These are phyloP conservation scores for Letharia columbiana DNA, from an alignment of 495 filamentous ascomycete genomes.

Conservation along the genomic window DNA sequence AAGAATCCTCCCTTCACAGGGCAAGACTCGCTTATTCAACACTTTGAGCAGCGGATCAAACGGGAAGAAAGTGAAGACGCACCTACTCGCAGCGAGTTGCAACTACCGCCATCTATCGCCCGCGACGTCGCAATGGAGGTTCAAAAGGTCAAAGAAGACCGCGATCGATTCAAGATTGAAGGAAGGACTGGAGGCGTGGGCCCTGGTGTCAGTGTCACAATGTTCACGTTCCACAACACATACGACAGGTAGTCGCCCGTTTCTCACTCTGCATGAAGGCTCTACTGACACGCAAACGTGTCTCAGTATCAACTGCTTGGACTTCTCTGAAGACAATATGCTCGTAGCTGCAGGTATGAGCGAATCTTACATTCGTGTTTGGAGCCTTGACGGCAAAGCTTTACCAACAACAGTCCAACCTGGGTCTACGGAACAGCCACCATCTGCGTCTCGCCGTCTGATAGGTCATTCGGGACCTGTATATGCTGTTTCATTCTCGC, in stretches of 20 bases:
- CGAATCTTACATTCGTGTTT: conserved; percentile 92
- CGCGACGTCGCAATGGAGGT: conserved; percentile 90
- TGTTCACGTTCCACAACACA: conserved; percentile 98
- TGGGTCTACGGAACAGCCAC: conserved; percentile 25
- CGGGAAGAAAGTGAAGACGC: conserved; percentile 79
- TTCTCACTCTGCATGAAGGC: not conserved
- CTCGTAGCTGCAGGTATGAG: conserved; percentile 79
- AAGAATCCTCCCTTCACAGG: conserved; percentile 59
- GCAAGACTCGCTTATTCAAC: conserved; percentile 57
- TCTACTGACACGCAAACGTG: conserved; percentile 4
- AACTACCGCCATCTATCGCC: conserved; percentile 74
- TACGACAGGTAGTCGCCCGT: conserved; percentile 62
- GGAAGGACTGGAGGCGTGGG: conserved; percentile 71
- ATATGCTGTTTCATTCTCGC: conserved; percentile 84
- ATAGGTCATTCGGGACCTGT: conserved; percentile 88
- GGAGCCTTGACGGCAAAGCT: conserved; percentile 73
- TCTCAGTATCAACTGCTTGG: conserved; percentile 73
- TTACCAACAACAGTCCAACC: conserved; percentile 33
- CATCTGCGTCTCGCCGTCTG: conserved; percentile 65
- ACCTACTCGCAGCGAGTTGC: conserved; percentile 65
- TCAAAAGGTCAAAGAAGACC: conserved; percentile 86
- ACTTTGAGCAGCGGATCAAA: conserved; percentile 79
- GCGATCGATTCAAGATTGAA: conserved; percentile 79
- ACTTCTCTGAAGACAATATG: conserved; percentile 82
- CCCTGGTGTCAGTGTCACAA: conserved; percentile 73